Percentiles rank a stretch among this genome's conserved stretches.
Evolutionary conservation across 306 rosid genomes (phyloP).

Genomic region (Purshia tridentata): DNA sequence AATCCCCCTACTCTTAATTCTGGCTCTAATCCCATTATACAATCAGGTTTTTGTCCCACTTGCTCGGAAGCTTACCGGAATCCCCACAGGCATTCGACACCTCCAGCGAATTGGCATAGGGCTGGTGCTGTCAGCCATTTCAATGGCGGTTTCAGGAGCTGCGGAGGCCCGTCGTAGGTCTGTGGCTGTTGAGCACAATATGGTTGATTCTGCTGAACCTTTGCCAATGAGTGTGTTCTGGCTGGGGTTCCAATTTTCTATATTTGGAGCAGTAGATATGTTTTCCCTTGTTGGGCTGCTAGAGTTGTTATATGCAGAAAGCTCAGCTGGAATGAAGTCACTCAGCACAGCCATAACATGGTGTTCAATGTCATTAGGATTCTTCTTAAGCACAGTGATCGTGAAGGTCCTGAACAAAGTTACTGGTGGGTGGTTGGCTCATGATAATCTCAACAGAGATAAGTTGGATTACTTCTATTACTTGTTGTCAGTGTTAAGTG

Average conservation of each 20-base stretch:
- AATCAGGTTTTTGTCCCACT: conserved; percentile 64
- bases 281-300: conserved; percentile 60
- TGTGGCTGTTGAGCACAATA: conserved; percentile 47
- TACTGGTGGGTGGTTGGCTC: conserved; percentile 73
- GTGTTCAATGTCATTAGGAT: conserved; percentile 44
- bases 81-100: conserved; percentile 76
- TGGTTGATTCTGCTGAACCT: conserved; percentile 57
- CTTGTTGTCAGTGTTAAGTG: conserved; percentile 51
- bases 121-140: conserved; percentile 56
- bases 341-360: conserved; percentile 45
- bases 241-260: conserved; percentile 61
- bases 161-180: conserved; percentile 57
- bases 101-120: conserved; percentile 79
- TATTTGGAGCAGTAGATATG: conserved; percentile 75
- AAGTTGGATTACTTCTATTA: conserved; percentile 61
- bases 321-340: conserved; percentile 58
- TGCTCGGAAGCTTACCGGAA: conserved; percentile 66
- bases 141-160: conserved; percentile 60
- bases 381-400: conserved; percentile 47
- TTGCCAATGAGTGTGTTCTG: conserved; percentile 78
- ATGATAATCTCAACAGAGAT: conserved; percentile 65
- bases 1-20: conserved; percentile 60
- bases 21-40: conserved; percentile 61
- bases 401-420: conserved; percentile 69
- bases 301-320: conserved; percentile 84